phyloP scores from a whole-genome alignment of 331 rosid species.

The Malus hybrid region DNA sequence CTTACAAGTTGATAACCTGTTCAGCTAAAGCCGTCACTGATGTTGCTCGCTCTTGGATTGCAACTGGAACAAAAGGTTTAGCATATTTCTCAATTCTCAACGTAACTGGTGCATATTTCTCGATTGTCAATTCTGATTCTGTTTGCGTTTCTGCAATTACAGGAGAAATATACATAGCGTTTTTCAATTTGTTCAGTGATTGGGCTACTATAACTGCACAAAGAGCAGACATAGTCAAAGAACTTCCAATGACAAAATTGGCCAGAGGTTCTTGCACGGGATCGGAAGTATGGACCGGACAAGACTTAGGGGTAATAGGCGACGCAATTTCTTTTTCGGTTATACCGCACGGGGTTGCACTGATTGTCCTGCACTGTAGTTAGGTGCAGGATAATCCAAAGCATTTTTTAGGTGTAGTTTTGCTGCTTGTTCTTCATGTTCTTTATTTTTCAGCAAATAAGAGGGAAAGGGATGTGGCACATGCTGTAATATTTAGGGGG shows the following conservation, averaged over 20 bases:
- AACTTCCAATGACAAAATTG: conserved; percentile 29
- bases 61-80: conserved; percentile 63
- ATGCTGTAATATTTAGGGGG: background rate
- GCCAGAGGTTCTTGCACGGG: conserved; percentile 29
- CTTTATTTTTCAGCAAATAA: background rate
- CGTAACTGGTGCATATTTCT: background rate
- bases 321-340: conserved; percentile 31
- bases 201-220: conserved; percentile 39
- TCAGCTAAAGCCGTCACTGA: conserved; percentile 40
- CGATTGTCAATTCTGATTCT: background rate
- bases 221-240: conserved; percentile 49
- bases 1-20: conserved; percentile 18
- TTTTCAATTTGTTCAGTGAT: conserved; percentile 59
- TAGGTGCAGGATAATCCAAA: background rate
- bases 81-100: background rate
- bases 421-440: background rate
- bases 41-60: conserved; percentile 82
- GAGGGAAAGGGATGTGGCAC: background rate
- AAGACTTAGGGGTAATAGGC: conserved; percentile 13
- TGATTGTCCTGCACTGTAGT: conserved; percentile 47
- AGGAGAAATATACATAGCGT: conserved; percentile 78
- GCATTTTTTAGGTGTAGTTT: background rate
- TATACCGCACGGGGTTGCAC: conserved; percentile 56
- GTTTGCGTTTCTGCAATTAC: background rate
- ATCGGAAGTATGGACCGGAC: conserved; percentile 67